Percentiles rank a stretch among this genome's conserved stretches.
Conservation (phyloP, 2,329 filamentous ascomycete genomes). For the Aspergillus sojae region DNA sequence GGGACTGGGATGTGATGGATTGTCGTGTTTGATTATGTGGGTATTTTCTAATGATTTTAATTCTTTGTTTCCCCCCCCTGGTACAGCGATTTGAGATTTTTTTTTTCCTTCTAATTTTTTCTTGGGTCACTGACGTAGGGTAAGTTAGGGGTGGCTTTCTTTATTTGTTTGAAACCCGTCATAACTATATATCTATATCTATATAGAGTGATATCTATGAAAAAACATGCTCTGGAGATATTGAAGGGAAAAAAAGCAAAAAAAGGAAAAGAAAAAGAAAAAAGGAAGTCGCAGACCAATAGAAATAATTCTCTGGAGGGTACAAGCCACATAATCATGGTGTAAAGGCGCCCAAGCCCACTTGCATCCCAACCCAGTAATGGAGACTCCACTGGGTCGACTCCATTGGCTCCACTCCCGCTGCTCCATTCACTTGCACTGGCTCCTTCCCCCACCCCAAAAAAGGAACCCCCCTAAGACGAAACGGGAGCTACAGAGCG, state of each 20-base stretch:
- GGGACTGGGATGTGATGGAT: conserved; percentile 19
- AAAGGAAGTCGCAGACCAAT: neutral
- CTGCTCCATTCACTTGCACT: conserved; percentile 18
- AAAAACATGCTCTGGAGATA: neutral
- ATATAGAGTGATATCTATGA: neutral
- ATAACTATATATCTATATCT: neutral
- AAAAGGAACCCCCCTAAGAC: conserved; percentile 12
- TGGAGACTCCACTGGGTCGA: conserved; percentile 4
- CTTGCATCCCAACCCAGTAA: conserved; percentile 15
- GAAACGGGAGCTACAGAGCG: conserved; percentile 16
- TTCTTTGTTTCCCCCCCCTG: conserved; percentile 7
- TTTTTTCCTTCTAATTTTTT: neutral
- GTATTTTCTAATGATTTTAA: conserved; percentile 2
- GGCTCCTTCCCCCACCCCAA: conserved; percentile 7
- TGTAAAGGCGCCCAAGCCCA: conserved; percentile 16
- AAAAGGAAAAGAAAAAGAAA: neutral
- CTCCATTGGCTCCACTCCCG: conserved; percentile 24
- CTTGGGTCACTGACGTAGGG: neutral
- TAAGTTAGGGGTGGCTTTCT: neutral
- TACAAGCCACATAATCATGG: conserved; percentile 17
- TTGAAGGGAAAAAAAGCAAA: neutral
- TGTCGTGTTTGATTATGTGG: conserved; percentile 15
- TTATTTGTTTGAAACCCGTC: neutral
- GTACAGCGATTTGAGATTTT: conserved; percentile 4
- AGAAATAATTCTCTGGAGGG: neutral